phyloP scores from a whole-genome alignment of 352 stramenopile genomes.

The Pythium coloratum region DNA sequence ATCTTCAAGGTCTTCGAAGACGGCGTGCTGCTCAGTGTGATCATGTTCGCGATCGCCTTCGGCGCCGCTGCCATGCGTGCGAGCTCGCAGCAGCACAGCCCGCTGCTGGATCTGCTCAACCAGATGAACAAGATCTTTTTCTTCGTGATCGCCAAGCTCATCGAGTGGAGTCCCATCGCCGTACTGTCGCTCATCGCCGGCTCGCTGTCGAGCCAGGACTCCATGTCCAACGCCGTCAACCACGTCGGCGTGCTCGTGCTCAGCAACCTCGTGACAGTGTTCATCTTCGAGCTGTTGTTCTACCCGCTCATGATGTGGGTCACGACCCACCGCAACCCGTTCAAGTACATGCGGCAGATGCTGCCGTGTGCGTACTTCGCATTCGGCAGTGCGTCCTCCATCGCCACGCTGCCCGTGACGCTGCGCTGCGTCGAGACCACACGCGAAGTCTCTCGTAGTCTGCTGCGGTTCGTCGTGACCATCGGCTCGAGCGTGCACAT shows the following conservation, averaged over 20 bases:
- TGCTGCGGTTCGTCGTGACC: slow-evolving; percentile 71
- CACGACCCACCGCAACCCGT: slow-evolving; percentile 46
- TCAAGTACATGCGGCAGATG: slow-evolving; percentile 65
- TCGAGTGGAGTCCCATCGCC: slow-evolving; percentile 63
- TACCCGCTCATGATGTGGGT: slow-evolving; percentile 54
- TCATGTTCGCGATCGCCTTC: slow-evolving; percentile 65
- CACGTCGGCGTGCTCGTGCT: slow-evolving; percentile 64
- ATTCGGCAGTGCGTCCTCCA: slow-evolving; percentile 63
- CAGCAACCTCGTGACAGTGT: slow-evolving; percentile 42
- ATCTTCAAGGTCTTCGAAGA: slow-evolving; percentile 59
- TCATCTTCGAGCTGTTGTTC: slow-evolving; percentile 58
- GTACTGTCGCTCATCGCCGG: slow-evolving; percentile 73
- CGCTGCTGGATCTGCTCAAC: slow-evolving; percentile 54
- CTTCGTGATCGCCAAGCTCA: slow-evolving; percentile 57
- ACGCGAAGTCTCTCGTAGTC: slow-evolving; percentile 49
- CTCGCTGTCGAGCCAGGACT: slow-evolving; percentile 50
- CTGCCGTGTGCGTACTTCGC: slow-evolving; percentile 62
- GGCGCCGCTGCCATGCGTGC: slow-evolving; percentile 53
- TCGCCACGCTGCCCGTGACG: slow-evolving; percentile 65
- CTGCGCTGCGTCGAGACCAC: slow-evolving; percentile 66
- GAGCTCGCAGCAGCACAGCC: slow-evolving; percentile 52
- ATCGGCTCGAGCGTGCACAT: slow-evolving; percentile 74
- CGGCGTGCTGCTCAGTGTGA: slow-evolving; percentile 55
- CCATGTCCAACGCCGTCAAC: slow-evolving; percentile 40
- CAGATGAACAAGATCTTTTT: slow-evolving; percentile 80